These are phyloP conservation scores for Leccinum ochraceum DNA, from an alignment of 768 basidiomycete genomes.

Conservation along the genomic window DNA sequence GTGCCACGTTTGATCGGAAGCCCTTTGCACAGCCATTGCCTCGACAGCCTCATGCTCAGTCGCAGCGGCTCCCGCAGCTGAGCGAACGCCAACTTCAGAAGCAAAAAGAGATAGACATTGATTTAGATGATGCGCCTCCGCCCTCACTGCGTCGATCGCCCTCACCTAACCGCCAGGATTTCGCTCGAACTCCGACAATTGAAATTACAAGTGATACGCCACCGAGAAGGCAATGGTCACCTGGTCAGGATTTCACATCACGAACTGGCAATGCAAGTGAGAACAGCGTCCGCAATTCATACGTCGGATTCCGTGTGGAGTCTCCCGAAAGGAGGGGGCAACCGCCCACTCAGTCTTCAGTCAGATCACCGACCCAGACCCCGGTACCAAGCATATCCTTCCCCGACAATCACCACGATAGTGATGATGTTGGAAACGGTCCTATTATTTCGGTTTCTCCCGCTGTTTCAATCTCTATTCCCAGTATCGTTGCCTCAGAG, in stretches of 20 bases:
- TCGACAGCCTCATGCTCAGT: constrained; percentile 12
- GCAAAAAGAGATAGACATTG: constrained; percentile 29
- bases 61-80: constrained; percentile 18
- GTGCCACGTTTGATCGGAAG: constrained; percentile 25
- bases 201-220: constrained; percentile 32
- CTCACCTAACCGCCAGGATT: constrained; percentile 22
- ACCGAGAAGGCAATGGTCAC: constrained; percentile 32
- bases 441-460: constrained; percentile 34
- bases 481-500: constrained; percentile 33
- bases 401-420: constrained; percentile 20
- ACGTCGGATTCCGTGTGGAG: constrained; percentile 7
- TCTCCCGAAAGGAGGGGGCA: constrained; percentile 21
- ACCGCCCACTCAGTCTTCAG: background rate
- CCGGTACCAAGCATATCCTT: constrained; percentile 48
- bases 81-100: constrained; percentile 30
- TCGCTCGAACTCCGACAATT: constrained; percentile 26
- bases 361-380: constrained; percentile 21
- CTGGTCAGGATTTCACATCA: constrained; percentile 19
- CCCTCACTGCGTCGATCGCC: constrained; percentile 43
- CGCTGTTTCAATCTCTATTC: constrained; percentile 24
- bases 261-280: constrained; percentile 12
- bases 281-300: constrained; percentile 9
- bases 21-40: constrained; percentile 14
- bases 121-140: constrained; percentile 45
- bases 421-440: constrained; percentile 5